phyloP scores from a whole-genome alignment of 2,329 filamentous ascomycete genomes.

The Claviceps cyperi region DNA sequence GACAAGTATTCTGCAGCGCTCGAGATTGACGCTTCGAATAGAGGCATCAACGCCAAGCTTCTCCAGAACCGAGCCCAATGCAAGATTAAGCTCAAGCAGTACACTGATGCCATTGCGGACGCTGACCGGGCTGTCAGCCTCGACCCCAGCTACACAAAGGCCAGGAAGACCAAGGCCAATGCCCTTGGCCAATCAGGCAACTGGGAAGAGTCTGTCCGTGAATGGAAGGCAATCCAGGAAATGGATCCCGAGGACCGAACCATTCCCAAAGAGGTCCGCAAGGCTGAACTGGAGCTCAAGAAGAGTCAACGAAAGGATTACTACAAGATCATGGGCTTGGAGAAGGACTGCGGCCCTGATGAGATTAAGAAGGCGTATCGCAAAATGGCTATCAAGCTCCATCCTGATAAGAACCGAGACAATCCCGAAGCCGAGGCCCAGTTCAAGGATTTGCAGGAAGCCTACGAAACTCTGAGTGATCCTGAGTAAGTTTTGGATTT shows the following conservation, averaged over 20 bases:
- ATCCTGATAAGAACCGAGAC: constrained; percentile 94
- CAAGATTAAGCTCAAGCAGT: constrained; percentile 71
- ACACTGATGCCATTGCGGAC: constrained; percentile 66
- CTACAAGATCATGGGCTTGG: constrained; percentile 87
- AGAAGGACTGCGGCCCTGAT: constrained; percentile 69
- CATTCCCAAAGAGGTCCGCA: constrained; percentile 72
- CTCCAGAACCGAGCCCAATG: constrained; percentile 87
- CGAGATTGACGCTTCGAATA: constrained; percentile 74
- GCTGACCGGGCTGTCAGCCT: constrained; percentile 72
- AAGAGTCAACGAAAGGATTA: constrained; percentile 96
- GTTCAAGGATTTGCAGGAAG: constrained; percentile 97
- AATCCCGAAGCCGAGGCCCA: constrained; percentile 72
- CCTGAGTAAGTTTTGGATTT: constrained; percentile 52
- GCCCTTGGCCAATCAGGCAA: constrained; percentile 70
- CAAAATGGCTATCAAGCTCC: constrained; percentile 83
- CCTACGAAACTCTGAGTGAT: constrained; percentile 90
- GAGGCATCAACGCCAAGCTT: constrained; percentile 86
- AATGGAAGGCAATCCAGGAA: constrained; percentile 78
- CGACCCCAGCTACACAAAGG: constrained; percentile 77
- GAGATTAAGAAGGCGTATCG: constrained; percentile 96
- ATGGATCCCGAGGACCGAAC: constrained; percentile 67
- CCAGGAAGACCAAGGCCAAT: constrained; percentile 85
- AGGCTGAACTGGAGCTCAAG: constrained; percentile 89
- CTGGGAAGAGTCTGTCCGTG: constrained; percentile 83
- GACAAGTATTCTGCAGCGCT: constrained; percentile 74